Base-by-base conservation (phyloP, 2,329 filamentous ascomycete genomes). In the Pyrenochaeta sp. region DNA sequence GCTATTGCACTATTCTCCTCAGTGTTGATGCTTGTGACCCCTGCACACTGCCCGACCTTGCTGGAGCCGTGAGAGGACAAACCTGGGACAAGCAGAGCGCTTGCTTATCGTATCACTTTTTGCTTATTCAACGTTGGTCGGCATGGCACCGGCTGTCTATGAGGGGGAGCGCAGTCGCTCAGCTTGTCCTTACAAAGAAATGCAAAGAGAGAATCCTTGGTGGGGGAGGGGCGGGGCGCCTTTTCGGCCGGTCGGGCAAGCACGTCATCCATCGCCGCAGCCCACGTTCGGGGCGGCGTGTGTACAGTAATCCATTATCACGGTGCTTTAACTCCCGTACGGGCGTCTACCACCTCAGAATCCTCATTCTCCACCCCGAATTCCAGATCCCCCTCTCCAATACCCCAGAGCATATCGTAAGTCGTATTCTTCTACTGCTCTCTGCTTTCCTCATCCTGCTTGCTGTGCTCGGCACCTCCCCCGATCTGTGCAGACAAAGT, bases 241-340 rank as follows among this genome's bases (percentile, higher is more conserved):
- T 43, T 29, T 42, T 53, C 55, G 56, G 56, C 48, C 40, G 54
- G 54, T 63, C 56, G 59, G 60, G 49, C 49, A 61, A 61, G 57
- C 62, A 65, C 62, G 62, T 65, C 62, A 65, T 63, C 30, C 20
- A 49, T 45, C 43, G 45, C 33, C n/a, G 44, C 54, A 61, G 58
- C 60, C 60, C 61, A 57, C 58, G 50, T 44, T 41, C 53, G n/a
- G n/a, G n/a, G 45, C 47, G 49, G 40, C 32, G 17, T 21, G 32
- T 54, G 56, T 44, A 60, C 54, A 57, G 56, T 60, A 60, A 59
- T 59, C 52, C 45, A 33, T 69, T 61, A 68, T 68, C 63, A 69
- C 63, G 61, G 27, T 21, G 43, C 9, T 31, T 40, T 37, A 44
- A 59, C 55, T 59, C 49, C 49, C 51, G 39, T 41, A n/a, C n/a